Conservation (phyloP, 371 early-diverging fungal genomes). For the Mucor piriformis region DNA sequence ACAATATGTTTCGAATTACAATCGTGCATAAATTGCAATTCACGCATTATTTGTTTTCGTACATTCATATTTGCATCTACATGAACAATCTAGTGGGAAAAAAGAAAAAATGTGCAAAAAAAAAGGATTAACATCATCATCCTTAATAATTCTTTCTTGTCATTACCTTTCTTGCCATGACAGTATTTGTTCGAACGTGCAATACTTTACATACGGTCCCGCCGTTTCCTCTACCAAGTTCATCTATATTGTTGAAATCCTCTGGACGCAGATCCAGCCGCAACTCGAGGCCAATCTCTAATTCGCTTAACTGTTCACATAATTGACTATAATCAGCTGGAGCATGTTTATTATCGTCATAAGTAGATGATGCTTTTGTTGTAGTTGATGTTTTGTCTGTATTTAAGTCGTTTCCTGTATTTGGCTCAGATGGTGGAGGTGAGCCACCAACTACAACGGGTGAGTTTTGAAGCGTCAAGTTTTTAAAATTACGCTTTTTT, state of each 20-base stretch:
- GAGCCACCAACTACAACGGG: constrained; percentile 43
- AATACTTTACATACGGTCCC: constrained; percentile 82
- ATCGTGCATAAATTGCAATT: constrained; percentile 85
- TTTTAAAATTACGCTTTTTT: constrained; percentile 79
- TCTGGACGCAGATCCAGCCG: constrained; percentile 80
- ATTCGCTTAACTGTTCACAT: constrained; percentile 54
- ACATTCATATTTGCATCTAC: constrained; percentile 72
- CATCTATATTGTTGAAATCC: constrained; percentile 78
- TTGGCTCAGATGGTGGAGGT: constrained; percentile 16
- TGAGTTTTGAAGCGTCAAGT: constrained; percentile 58
- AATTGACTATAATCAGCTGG: constrained; percentile 39
- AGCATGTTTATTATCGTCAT: neutral
- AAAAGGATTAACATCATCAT: neutral
- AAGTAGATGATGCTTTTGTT: constrained; percentile 2
- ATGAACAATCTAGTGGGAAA: constrained; percentile 73
- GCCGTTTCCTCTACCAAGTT: constrained; percentile 87
- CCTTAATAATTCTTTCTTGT: neutral
- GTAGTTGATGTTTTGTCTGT: constrained; percentile 1
- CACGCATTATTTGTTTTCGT: constrained; percentile 84
- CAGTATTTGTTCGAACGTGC: constrained; percentile 74
- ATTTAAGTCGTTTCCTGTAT: constrained; percentile 6
- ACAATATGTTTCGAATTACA: constrained; percentile 87
- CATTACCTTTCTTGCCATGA: constrained; percentile 87
- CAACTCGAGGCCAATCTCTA: constrained; percentile 77
- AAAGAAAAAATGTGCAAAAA: constrained; percentile 65